phyloP scores from a whole-genome alignment of 2,329 filamentous ascomycete species.

The Fusarium coffeatum region DNA sequence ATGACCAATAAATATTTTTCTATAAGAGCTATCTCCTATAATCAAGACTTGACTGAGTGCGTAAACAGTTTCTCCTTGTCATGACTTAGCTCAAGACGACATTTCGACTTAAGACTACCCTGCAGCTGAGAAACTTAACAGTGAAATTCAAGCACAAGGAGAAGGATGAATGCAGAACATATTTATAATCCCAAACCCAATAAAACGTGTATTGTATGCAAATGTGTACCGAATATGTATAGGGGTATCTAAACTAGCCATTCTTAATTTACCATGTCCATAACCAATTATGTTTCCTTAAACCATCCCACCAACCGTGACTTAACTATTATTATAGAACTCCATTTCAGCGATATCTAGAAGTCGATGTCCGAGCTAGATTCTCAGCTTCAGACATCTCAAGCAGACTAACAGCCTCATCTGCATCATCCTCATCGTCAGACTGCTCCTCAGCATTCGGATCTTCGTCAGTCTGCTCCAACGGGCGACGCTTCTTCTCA shows the following conservation, averaged over 20 bases:
- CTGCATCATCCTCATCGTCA: conserved; percentile 51
- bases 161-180: neutral
- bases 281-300: neutral
- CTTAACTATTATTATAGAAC: neutral
- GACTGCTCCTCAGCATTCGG: conserved; percentile 46
- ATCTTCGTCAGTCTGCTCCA: conserved; percentile 43
- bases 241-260: conserved; percentile 28
- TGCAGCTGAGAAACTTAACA: neutral
- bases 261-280: conserved; percentile 11
- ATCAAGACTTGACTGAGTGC: neutral
- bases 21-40: neutral
- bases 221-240: conserved; percentile 23
- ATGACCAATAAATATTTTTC: neutral
- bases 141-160: neutral
- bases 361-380: conserved; percentile 32
- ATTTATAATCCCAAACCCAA: neutral
- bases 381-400: conserved; percentile 47
- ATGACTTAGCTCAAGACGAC: neutral
- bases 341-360: conserved; percentile 18
- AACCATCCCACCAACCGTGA: neutral
- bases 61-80: neutral
- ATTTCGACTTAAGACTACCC: neutral
- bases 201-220: neutral
- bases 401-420: conserved; percentile 43
- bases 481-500: conserved; percentile 73